These are phyloP conservation scores for Leucaena leucocephala DNA, from an alignment of 306 rosid species.

Conservation along the genomic window DNA sequence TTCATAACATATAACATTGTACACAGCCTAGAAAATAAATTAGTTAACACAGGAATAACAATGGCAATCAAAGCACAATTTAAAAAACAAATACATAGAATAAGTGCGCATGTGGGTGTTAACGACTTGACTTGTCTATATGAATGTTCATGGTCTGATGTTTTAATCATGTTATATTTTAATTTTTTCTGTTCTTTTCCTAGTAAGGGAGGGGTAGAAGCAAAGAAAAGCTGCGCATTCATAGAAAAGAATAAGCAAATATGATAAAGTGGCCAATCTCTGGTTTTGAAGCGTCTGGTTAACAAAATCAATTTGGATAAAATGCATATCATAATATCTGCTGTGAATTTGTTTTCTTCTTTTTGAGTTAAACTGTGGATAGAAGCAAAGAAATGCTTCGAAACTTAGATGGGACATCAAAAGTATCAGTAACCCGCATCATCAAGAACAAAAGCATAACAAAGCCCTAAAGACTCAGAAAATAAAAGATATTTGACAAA, in stretches of 20 bases:
- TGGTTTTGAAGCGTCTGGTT: neutral
- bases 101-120: no score
- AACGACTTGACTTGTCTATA: neutral
- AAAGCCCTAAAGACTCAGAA: neutral
- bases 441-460: neutral
- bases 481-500: slow-evolving; percentile 24
- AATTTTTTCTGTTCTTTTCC: neutral
- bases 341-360: neutral
- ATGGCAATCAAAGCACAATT: neutral
- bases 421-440: no score
- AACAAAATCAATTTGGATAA: neutral
- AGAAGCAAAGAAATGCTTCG: neutral
- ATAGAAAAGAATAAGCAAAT: slow-evolving; percentile 1
- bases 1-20: slow-evolving; percentile 75
- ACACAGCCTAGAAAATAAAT: slow-evolving; percentile 58
- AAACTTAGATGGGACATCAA: neutral
- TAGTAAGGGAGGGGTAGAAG: neutral
- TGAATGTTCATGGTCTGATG: neutral
- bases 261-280: neutral
- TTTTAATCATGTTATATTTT: neutral
- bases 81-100: neutral
- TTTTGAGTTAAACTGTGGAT: neutral
- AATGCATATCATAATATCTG: neutral
- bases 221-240: slow-evolving; percentile 6
- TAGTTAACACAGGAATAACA: neutral